phyloP scores from a whole-genome alignment of 2,329 filamentous ascomycete genomes.

The Pyricularia grisea region DNA sequence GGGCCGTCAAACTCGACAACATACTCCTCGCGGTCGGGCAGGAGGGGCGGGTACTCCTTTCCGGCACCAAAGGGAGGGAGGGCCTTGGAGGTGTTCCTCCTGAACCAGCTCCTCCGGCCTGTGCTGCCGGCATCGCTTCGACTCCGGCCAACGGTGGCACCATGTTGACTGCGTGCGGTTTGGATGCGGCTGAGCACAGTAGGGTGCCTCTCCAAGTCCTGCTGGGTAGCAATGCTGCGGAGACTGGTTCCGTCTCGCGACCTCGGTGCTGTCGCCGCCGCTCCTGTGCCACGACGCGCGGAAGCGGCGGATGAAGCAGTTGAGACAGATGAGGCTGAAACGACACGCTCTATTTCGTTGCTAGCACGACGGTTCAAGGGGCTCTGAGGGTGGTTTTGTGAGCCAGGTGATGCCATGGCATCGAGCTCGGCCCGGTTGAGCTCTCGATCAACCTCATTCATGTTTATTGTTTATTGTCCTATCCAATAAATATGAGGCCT shows the following conservation, averaged over 20 bases:
- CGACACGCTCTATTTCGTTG: conserved; percentile 47
- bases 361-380: conserved; percentile 12
- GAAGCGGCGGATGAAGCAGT: conserved; percentile 29
- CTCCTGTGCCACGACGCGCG: neutral
- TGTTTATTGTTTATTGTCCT: neutral
- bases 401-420: conserved; percentile 22
- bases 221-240: conserved; percentile 53
- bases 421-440: conserved; percentile 44
- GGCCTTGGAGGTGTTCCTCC: conserved; percentile 39
- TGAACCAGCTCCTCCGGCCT: conserved; percentile 12
- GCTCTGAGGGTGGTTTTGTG: conserved; percentile 4
- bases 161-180: conserved; percentile 62
- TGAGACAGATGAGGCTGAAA: conserved; percentile 40
- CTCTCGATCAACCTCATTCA: conserved; percentile 35
- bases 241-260: conserved; percentile 32
- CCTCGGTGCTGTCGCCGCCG: conserved; percentile 15
- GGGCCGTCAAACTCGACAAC: conserved; percentile 75
- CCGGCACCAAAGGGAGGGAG: conserved; percentile 62
- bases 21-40: conserved; percentile 66
- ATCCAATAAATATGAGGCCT: too few relatives aligned
- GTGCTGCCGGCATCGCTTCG: conserved; percentile 13
- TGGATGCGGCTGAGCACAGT: conserved; percentile 64
- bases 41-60: conserved; percentile 62
- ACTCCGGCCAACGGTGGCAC: conserved; percentile 56
- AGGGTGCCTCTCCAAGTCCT: conserved; percentile 59